phyloP scores from a whole-genome alignment of 2,329 filamentous ascomycete genomes.

The Aspergillus ochraceoroseus region DNA sequence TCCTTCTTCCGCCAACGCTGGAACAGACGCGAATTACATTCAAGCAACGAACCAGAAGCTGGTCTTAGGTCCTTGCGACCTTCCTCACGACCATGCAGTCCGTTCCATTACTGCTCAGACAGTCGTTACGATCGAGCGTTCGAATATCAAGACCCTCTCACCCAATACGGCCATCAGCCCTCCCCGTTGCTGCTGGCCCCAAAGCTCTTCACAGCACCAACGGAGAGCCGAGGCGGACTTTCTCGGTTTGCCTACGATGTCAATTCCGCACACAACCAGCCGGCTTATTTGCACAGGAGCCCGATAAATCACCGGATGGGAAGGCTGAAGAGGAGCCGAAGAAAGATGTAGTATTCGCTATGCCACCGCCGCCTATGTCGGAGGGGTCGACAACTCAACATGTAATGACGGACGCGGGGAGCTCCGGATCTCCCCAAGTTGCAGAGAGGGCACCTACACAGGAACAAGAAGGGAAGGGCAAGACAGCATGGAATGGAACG shows the following conservation, averaged over 20 bases:
- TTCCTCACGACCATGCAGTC: slow-evolving; percentile 37
- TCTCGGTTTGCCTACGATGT: slow-evolving; percentile 44
- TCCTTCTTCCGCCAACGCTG: slow-evolving; percentile 11
- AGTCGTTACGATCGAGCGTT: slow-evolving; percentile 33
- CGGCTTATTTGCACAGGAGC: slow-evolving; percentile 26
- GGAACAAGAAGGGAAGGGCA: slow-evolving; percentile 12
- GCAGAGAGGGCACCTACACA: slow-evolving; percentile 16
- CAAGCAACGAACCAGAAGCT: slow-evolving; percentile 19
- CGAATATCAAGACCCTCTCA: slow-evolving; percentile 24
- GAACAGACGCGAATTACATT: slow-evolving; percentile 8
- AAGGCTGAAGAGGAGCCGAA: slow-evolving; percentile 15
- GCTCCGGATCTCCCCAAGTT: slow-evolving; percentile 11
- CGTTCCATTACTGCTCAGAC: slow-evolving; percentile 39
- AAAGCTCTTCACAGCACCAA: slow-evolving; percentile 21
- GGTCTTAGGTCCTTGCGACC: slow-evolving; percentile 22
- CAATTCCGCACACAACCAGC: slow-evolving; percentile 35
- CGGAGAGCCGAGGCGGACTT: slow-evolving; percentile 25
- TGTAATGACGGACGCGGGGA: slow-evolving; percentile 23
- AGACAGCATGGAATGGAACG: not conserved
- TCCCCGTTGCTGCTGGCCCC: slow-evolving; percentile 20
- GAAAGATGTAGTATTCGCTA: too few species aligned
- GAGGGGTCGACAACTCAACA: slow-evolving; percentile 18
- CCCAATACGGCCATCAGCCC: slow-evolving; percentile 22
- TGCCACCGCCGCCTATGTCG: slow-evolving; percentile 25
- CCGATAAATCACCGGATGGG: slow-evolving; percentile 4